Base-by-base conservation (phyloP, 306 rosid genomes). In the Dalbergia cultrata region DNA sequence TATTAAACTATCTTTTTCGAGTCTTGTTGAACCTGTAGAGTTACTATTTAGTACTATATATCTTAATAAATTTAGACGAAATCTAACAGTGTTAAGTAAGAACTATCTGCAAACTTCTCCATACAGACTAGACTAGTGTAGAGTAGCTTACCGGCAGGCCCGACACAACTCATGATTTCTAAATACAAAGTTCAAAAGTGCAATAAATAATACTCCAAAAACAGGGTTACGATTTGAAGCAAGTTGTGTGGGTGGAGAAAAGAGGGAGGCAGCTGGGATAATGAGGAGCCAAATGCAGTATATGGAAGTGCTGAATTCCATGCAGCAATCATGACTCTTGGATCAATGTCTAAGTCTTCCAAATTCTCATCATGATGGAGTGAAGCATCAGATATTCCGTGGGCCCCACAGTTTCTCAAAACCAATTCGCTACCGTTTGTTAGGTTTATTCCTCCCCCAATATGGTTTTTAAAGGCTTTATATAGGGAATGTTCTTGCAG, bases 241-340 rank as follows among this genome's bases (percentile, higher is more conserved):
- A 86, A 80, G 7, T 71, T 72, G 81, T 58, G 54, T 35, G 70
- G 59, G 62, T 67, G 56, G 68, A 72, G 65, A 5, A n/a, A 49
- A 52, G 58, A 52, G 18, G 58, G 74, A 64, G 56, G 67, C 50
- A 75, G 80, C 31, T 26, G 31, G 57, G 2, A 67, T 11, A 76
- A 61, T 59, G 69, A 21, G 57, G 76, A 52, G 34, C 35, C 22
- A 43, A 50, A 39, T 60, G 66, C 63, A 53, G 66, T 44, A 39
- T 39, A 43, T 41, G 3, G 43, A 43, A 52, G 57, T 83, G 83
- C 91, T 82, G 93, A 90, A 92, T 92, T 92, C 97, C 92, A 90
- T 90, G 93, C 88, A 84, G 75, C 87, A 89, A 92, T 92, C 63
- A 92, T 92, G 80, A 45, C 90, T 39, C 65, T 74, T 54, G 81